Evolutionary conservation across 768 basidiomycete genomes (phyloP), one percentile per base, ranked within the genome.

Genomic region (Tephrocybe sp.): DNA sequence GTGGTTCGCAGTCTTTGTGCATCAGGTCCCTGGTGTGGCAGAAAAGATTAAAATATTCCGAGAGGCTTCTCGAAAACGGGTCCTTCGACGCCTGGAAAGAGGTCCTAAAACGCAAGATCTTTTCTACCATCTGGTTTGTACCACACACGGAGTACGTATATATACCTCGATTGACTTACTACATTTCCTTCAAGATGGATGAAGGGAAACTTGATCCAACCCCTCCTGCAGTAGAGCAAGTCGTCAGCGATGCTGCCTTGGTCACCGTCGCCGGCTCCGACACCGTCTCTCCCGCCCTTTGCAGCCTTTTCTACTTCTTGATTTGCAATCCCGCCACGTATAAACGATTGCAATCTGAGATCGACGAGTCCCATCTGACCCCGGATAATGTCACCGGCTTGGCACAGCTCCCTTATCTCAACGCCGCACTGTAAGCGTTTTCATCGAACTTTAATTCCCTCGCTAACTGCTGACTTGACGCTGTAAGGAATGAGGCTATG

Each of bases 51-150:
- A 56, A 37, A 42, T 38, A 6, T 61, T 61, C 56, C 42, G 60
- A 38, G 67, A 73, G 12, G 70, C 74, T 36, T 78, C 75, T 9
- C 70, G 81, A 44, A 68, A 75, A 54, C 70, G 84, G 36, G 84
- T 81, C 2, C 68, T 86, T 33, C 70, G 69, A 50, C 69, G 85
- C 22, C 83, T 81, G 57, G 77, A 81, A 64, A 76, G 79, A 22
- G 59, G 59, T 0, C 52, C 59, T 8, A 44, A 47, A 22, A 52
- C 50, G 5, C 54, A 57, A 23, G 59, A 62, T 44, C 34, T 62
- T 4, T 60, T 62, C 42, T 57, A 62, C 31, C 50, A 62, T 29
- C 30, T 62, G 49, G 61, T 60, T 33, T 18, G 51, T 47, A 38
- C 30, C 24, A 4, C 16, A 3, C 33, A 12, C 33, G 4, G 11